Percentiles rank a stretch among this genome's conserved stretches.
phyloP scores from a whole-genome alignment of 2,329 filamentous ascomycete genomes.

The Diaporthe ampelina region DNA sequence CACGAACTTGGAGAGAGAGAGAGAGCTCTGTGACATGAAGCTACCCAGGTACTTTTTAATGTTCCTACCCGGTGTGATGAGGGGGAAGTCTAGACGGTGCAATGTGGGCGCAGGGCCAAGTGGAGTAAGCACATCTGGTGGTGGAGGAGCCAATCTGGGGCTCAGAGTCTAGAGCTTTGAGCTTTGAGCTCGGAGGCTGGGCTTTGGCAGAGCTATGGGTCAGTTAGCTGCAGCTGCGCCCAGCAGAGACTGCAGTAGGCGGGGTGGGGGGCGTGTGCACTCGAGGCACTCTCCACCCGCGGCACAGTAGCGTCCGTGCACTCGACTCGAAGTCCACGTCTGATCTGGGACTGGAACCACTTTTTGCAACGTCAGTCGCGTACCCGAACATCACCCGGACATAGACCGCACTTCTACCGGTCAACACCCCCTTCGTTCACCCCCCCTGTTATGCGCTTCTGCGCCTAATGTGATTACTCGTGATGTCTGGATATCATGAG shows the following conservation, averaged over 20 bases:
- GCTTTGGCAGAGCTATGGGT: too few relatives aligned
- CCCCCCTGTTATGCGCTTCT: constrained; percentile 17
- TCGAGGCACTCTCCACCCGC: background rate
- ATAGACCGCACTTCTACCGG: constrained; percentile 41
- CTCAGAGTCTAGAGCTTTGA: too few relatives aligned
- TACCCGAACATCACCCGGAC: constrained; percentile 40
- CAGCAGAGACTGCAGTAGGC: background rate
- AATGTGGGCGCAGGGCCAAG: too few relatives aligned
- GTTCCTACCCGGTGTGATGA: too few relatives aligned
- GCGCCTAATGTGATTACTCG: constrained; percentile 30
- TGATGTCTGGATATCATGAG: constrained; percentile 40
- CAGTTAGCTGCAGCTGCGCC: too few relatives aligned
- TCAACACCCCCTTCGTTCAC: constrained; percentile 4
- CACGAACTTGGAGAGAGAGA: too few relatives aligned
- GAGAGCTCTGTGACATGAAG: too few relatives aligned
- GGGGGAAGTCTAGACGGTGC: too few relatives aligned
- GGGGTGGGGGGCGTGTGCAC: background rate
- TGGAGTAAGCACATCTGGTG: too few relatives aligned
- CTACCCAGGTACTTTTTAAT: too few relatives aligned
- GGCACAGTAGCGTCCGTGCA: background rate
- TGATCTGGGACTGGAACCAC: constrained; percentile 7
- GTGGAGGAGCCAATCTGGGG: too few relatives aligned
- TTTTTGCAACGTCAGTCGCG: constrained; percentile 31
- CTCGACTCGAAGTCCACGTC: background rate
- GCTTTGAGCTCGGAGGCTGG: too few relatives aligned